phyloP scores from a whole-genome alignment of 2,329 filamentous ascomycete genomes.

The Albophoma yamanashiensis region DNA sequence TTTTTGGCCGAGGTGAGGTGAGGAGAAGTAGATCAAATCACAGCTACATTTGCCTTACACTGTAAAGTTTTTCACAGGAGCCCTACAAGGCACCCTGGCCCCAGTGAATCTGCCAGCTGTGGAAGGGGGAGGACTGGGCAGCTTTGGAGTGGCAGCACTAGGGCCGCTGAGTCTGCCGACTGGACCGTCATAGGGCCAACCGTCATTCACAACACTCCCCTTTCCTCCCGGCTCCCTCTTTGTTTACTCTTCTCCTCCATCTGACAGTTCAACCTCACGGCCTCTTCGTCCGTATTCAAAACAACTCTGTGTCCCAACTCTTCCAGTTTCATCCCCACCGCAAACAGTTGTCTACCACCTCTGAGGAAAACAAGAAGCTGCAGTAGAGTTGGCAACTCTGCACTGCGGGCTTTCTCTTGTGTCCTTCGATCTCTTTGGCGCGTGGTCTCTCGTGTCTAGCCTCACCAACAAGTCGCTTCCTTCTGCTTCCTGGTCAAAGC shows the following conservation, averaged over 20 bases:
- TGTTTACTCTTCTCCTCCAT: background rate
- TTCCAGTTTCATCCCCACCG: background rate
- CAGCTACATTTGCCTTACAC: background rate
- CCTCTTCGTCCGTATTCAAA: background rate
- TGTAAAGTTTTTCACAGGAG: background rate
- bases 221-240: background rate
- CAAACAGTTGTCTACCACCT: background rate
- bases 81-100: background rate
- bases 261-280: background rate
- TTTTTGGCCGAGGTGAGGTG: background rate
- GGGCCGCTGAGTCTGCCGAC: background rate
- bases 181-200: background rate
- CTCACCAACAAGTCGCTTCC: background rate
- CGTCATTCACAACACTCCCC: background rate
- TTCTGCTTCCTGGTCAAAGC: background rate
- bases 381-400: background rate
- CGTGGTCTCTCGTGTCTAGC: background rate
- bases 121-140: background rate
- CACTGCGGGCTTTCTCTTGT: background rate
- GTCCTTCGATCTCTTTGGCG: too few species aligned
- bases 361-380: background rate
- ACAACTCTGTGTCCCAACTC: background rate
- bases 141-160: background rate
- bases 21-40: background rate
- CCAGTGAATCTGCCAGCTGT: background rate